Evolutionary conservation across 208 protist genomes (phyloP), one percentile per base, ranked within the genome.

Genomic region (Trypanosoma boissoni): DNA sequence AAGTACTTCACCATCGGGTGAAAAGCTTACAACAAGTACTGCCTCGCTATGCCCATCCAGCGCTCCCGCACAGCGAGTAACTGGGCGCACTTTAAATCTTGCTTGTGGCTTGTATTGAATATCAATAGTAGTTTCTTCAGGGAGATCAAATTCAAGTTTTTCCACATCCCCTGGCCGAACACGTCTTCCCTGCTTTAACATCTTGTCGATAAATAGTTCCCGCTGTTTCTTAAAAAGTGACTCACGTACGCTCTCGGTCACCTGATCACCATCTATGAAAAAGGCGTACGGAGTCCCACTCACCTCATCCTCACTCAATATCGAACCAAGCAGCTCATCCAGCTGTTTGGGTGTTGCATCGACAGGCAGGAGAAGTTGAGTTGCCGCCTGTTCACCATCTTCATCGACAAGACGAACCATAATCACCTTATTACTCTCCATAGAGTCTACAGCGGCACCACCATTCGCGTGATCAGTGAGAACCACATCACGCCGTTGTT

Each of bases 81-180:
- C 96, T 16, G 97, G 78, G 12, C 85, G 76, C 12, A 99, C 97
- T 34, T 85, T 81, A 74, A 99, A 99, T n/a, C 98, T 82, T 3
- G 97, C 96, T 69, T 99, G 98, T 44, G 98, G 97, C 64, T 91
- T 88, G 80, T 95, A 98, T 28, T 81, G 63, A 54, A 98, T 95
- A 24, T 92, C 73, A 8, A 96, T 74, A 44, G 86, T 75, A 28
- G 80, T 84, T 69, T 97, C 90, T 64, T 91, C 86, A 34, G 85
- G 86, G 14, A 78, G 50, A 29, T 75, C 74, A 72, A 95, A 94
- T 41, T 76, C 61, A 29, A 91, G 64, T 53, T 81, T 82, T 24
- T 91, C 83, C 37, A 94, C 78, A 57, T 94, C 83, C 55, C 88
- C 68, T 32, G 76, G 77, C 28, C 83, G 74, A 27, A 96, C 79